Conservation (phyloP, 129 eudicot genomes). For the Lactuca saligna region DNA sequence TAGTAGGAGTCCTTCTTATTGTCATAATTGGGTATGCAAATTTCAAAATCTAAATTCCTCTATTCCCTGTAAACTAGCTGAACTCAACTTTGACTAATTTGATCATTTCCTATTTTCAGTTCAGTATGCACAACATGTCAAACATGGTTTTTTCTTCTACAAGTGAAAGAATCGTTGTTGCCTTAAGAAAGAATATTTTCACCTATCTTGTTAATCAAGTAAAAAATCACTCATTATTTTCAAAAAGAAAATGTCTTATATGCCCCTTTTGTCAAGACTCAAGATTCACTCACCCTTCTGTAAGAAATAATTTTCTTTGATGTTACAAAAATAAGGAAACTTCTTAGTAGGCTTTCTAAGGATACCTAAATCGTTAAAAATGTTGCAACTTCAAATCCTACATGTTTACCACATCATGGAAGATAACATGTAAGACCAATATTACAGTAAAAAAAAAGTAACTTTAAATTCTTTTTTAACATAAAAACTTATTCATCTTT, state of each 20-base stretch:
- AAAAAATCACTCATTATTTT: not conserved
- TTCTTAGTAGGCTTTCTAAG: no score
- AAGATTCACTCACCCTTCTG: not conserved
- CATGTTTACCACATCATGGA: conserved; percentile 94
- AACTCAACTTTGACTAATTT: conserved; percentile 4
- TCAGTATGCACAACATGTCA: conserved; percentile 72
- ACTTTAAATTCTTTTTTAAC: not conserved
- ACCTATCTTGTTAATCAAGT: conserved; percentile 75
- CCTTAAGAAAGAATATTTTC: conserved; percentile 67
- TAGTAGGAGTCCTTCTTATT: conserved; percentile 42
- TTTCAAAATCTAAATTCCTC: not conserved
- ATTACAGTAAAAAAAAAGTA: not conserved
- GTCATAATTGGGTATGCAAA: conserved; percentile 65
- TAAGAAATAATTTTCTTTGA: no score
- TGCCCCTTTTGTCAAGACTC: not conserved
- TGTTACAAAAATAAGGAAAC: no score
- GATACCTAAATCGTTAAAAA: conserved; percentile 25
- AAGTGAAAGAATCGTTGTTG: conserved; percentile 87
- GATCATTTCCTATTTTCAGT: conserved; percentile 58
- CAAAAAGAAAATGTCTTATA: not conserved
- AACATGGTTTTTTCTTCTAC: conserved; percentile 88
- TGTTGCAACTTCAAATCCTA: conserved; percentile 38
- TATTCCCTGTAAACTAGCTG: not conserved
- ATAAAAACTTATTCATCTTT: no score
- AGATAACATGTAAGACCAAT: conserved; percentile 61